Evolutionary conservation across 805 yeast species (phyloP).

Genomic region (Hanseniaspora jakobsenii): DNA sequence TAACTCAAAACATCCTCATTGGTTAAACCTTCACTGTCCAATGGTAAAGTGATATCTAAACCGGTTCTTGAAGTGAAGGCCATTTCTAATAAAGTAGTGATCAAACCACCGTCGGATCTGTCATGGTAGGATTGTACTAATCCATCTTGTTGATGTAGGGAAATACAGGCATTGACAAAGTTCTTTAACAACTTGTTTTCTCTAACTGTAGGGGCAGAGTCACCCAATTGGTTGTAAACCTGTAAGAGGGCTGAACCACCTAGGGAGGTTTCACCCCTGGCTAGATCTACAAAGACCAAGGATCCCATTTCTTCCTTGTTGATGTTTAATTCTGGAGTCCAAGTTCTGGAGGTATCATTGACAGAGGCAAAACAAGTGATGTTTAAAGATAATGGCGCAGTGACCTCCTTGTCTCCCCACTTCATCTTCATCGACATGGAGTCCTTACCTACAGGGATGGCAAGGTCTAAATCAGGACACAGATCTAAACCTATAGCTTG

Average conservation of each 20-base stretch:
- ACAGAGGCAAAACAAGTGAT: constrained; percentile 90
- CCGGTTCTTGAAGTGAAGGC: constrained; percentile 94
- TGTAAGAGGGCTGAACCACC: constrained; percentile 96
- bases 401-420: constrained; percentile 85
- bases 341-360: constrained; percentile 67
- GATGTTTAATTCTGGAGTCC: constrained; percentile 78
- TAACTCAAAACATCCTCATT: constrained; percentile 38
- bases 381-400: constrained; percentile 86
- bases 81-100: constrained; percentile 82
- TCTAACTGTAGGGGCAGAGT: constrained; percentile 71
- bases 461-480: constrained; percentile 82
- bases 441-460: constrained; percentile 97
- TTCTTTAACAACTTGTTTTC: constrained; percentile 50
- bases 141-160: constrained; percentile 48
- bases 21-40: constrained; percentile 31
- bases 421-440: constrained; percentile 99
- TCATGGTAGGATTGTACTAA: constrained; percentile 81
- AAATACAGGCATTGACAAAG: constrained; percentile 55
- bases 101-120: constrained; percentile 90
- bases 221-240: constrained; percentile 79
- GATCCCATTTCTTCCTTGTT: constrained; percentile 35
- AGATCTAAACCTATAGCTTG: constrained; percentile 89
- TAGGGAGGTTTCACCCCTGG: constrained; percentile 37
- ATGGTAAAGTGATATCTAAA: constrained; percentile 40
- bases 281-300: constrained; percentile 67